Base-by-base conservation (phyloP, 192 early-diverging fungal genomes). In the Backusella liffmaniae region DNA sequence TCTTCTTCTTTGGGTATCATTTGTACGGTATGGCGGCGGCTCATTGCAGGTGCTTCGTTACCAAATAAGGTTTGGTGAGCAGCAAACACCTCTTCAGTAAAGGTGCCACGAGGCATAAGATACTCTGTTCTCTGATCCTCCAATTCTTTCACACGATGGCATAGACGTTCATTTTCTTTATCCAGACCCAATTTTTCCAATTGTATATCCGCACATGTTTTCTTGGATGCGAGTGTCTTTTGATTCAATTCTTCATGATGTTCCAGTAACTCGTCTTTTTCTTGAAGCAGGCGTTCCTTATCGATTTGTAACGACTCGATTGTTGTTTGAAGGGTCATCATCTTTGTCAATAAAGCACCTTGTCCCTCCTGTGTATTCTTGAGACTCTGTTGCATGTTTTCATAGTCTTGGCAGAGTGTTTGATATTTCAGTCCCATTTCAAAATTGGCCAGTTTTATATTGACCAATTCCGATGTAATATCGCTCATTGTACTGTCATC, bases 401-500 rank as follows among this genome's bases (percentile, higher is more conserved):
- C 74, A 51, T 83, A 62, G 15, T 69, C 56, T 49, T 79, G 71
- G 39, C 82, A 83, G 21, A 84, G 46, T n/a, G 62, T 37, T 73
- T 82, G 76, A 66, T 80, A 76, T 39, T 85, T 79, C 44, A 82
- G 78, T 7, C 79, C 73, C 76, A 85, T 77, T 66, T 82, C 84
- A 74, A 79, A 83, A 32, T 85, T 85, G 29, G 80, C 81, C 29
- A 79, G 21, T 49, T 85, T 85, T 26, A 75, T 42, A n/a, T 56
- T 68, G 32, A 81, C 78, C 16, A 85, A 32, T 73, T 85, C 84
- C 26, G 77, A 65, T 4, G 82, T 81, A 29, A 84, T 36, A 23
- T 70, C 72, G 51, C 67, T 34, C 76, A 30, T 66, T 51, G 21
- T 66, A 30, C 39, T 70, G 18, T 12, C 41, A 32, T 34, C 13